Conservation (phyloP, 2,329 filamentous ascomycete genomes). For the Aspergillus tamarii region DNA sequence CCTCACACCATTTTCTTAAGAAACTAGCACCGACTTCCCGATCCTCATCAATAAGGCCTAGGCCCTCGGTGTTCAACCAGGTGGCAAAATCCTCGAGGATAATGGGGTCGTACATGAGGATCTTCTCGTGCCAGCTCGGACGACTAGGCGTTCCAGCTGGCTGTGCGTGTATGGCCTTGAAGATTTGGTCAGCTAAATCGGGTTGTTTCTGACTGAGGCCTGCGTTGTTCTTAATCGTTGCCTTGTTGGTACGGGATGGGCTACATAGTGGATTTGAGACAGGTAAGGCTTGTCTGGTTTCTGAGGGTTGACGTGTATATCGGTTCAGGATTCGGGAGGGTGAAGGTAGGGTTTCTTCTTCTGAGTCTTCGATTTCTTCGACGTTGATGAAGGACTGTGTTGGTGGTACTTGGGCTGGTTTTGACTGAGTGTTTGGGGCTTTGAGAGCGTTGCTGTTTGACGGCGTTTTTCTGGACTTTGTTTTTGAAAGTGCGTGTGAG, state of each 20-base stretch:
- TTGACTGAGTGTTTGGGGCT: slow-evolving; percentile 2
- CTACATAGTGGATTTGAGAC: slow-evolving; percentile 18
- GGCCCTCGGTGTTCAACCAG: slow-evolving; percentile 77
- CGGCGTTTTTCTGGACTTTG: background rate
- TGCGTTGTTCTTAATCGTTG: background rate
- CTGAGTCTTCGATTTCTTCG: slow-evolving; percentile 44
- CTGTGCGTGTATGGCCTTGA: slow-evolving; percentile 50
- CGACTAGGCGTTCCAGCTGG: slow-evolving; percentile 39
- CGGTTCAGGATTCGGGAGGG: slow-evolving; percentile 27
- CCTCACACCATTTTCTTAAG: slow-evolving; percentile 89
- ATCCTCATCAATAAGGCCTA: slow-evolving; percentile 66
- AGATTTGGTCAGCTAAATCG: slow-evolving; percentile 52
- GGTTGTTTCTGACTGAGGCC: slow-evolving; percentile 27
- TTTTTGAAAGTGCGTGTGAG: slow-evolving; percentile 2
- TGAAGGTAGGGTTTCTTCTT: slow-evolving; percentile 38
- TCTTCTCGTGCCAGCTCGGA: slow-evolving; percentile 85
- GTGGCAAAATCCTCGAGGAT: slow-evolving; percentile 80
- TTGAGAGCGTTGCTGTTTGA: background rate
- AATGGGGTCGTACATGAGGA: slow-evolving; percentile 90
- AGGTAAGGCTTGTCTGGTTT: slow-evolving; percentile 14
- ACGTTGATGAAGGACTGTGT: slow-evolving; percentile 29
- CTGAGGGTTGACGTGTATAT: slow-evolving; percentile 15
- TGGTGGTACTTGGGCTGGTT: background rate
- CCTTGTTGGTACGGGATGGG: slow-evolving; percentile 1
- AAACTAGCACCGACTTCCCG: slow-evolving; percentile 65